Percentiles rank a stretch among this genome's conserved stretches.
These are phyloP conservation scores for Parmales sp. DNA, from an alignment of 108 stramenopile genomes.

Conservation along the genomic window DNA sequence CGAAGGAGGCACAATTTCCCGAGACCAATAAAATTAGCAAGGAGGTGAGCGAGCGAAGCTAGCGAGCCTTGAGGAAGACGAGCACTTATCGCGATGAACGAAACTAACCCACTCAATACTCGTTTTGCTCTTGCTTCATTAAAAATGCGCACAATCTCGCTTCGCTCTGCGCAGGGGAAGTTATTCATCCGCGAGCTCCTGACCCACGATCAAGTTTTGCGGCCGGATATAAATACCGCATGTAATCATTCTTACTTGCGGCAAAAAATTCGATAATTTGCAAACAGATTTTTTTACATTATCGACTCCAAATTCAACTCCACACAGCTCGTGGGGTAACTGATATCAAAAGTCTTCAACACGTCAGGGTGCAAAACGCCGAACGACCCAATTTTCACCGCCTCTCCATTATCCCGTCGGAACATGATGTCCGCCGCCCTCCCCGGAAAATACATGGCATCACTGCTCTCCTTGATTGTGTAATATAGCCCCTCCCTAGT, in stretches of 20 bases:
- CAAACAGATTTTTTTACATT: conserved; percentile 59
- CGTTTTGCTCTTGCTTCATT: no score
- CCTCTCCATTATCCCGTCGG: conserved; percentile 28
- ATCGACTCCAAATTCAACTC: conserved; percentile 87
- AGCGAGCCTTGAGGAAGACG: no score
- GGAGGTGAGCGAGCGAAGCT: no score
- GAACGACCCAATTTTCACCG: conserved; percentile 68
- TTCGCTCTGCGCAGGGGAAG: no score
- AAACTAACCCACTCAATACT: no score
- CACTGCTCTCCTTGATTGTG: conserved; percentile 45
- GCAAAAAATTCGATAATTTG: no score
- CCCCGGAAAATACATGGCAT: conserved; percentile 86
- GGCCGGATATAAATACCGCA: conserved; percentile 78
- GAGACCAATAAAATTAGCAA: conserved; percentile 65
- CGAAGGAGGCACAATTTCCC: conserved; percentile 82
- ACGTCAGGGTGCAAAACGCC: conserved; percentile 95
- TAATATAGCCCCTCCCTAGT: conserved; percentile 69
- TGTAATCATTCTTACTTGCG: conserved; percentile 66
- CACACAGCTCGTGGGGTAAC: conserved; percentile 72
- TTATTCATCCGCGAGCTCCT: conserved; percentile 84
- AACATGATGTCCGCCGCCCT: conserved; percentile 86
- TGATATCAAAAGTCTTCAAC: conserved; percentile 79
- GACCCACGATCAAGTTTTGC: conserved; percentile 69
- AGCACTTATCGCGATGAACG: no score
- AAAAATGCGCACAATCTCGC: no score